Conservation (phyloP, 208 protist species). For the Trypanosoma caninum region DNA sequence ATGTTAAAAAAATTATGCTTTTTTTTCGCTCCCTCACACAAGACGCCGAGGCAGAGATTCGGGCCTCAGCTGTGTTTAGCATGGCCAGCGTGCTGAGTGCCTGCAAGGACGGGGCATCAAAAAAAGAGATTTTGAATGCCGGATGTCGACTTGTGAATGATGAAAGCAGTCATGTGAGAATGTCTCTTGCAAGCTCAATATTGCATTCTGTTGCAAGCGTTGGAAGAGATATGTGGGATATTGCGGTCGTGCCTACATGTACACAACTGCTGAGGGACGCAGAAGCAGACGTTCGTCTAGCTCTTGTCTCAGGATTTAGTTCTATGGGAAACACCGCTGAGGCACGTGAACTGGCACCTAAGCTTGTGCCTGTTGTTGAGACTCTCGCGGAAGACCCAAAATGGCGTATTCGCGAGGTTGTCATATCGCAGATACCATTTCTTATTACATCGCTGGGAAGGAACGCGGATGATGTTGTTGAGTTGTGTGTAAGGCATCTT, state of each 20-base stretch:
- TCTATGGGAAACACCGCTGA: slow-evolving; percentile 81
- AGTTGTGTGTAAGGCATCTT: slow-evolving; percentile 74
- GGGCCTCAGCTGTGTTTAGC: slow-evolving; percentile 80
- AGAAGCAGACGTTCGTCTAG: slow-evolving; percentile 82
- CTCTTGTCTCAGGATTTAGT: slow-evolving; percentile 82
- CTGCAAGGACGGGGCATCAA: slow-evolving; percentile 49
- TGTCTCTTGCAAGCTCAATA: slow-evolving; percentile 81
- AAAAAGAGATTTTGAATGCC: slow-evolving; percentile 67
- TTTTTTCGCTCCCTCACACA: slow-evolving; percentile 74
- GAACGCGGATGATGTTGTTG: slow-evolving; percentile 69
- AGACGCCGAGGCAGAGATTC: slow-evolving; percentile 83
- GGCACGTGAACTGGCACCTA: slow-evolving; percentile 81
- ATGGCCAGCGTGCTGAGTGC: slow-evolving; percentile 65
- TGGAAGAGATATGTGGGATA: slow-evolving; percentile 70
- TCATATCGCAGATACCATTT: slow-evolving; percentile 80
- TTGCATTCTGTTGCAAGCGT: slow-evolving; percentile 77
- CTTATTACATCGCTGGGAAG: slow-evolving; percentile 74
- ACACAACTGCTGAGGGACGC: slow-evolving; percentile 72
- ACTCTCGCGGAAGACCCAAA: slow-evolving; percentile 76
- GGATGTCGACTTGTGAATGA: slow-evolving; percentile 74
- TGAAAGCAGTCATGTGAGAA: slow-evolving; percentile 71
- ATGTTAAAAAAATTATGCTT: slow-evolving; percentile 67
- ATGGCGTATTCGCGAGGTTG: slow-evolving; percentile 84
- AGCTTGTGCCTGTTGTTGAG: slow-evolving; percentile 79
- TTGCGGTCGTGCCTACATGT: slow-evolving; percentile 69